These are phyloP conservation scores for Vickermania spadyakhi DNA, from an alignment of 208 protist species.

Conservation along the genomic window DNA sequence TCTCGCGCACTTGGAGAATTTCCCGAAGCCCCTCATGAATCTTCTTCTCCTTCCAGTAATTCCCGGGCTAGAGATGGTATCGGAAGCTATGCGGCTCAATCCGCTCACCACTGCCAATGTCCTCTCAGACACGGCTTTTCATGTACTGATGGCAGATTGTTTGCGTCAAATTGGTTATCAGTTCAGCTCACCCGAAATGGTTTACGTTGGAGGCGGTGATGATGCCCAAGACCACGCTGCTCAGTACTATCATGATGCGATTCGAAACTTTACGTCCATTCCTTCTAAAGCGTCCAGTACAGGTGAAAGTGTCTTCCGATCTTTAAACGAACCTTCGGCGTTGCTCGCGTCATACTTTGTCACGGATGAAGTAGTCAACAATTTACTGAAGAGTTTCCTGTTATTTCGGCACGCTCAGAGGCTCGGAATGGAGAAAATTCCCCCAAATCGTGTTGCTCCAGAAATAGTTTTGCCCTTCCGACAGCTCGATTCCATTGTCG, in stretches of 20 bases:
- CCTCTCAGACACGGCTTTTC: background rate
- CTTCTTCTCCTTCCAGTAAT: background rate
- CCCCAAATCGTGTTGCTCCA: background rate
- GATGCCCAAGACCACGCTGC: background rate
- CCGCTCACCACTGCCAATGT: background rate
- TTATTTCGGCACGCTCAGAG: background rate
- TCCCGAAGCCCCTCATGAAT: background rate
- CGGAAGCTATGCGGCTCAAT: background rate
- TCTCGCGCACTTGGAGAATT: background rate
- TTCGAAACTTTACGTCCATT: background rate
- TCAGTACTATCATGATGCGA: background rate
- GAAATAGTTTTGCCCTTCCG: background rate
- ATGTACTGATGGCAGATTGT: background rate
- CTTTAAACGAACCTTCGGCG: background rate
- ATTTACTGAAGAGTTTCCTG: background rate
- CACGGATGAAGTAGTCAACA: background rate
- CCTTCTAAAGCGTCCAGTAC: background rate
- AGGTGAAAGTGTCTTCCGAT: background rate
- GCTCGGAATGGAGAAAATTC: background rate
- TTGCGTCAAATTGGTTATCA: background rate
- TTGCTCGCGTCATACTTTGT: too few species aligned
- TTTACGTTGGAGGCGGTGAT: conserved; percentile 18
- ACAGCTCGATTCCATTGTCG: background rate
- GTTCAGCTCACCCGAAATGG: background rate
- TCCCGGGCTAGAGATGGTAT: background rate